A percentile compares a stretch with the other conserved stretches of the same genome.
Evolutionary conservation across 2,329 filamentous ascomycete genomes (phyloP).

Genomic region (Cladosporium phlei): DNA sequence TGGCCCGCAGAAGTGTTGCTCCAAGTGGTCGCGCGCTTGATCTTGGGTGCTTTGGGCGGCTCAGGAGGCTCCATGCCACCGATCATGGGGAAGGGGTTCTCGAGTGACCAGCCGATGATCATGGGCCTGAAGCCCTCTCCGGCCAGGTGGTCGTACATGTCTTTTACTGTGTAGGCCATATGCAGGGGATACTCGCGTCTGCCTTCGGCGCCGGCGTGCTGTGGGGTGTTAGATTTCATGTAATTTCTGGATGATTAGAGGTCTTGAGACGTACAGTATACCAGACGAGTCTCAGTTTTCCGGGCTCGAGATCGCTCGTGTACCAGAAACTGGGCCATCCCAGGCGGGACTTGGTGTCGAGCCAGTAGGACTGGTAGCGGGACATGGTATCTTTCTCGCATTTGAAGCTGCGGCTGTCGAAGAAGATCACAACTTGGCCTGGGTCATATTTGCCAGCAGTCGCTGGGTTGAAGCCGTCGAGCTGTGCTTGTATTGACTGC

Average conservation of each 20-base stretch:
- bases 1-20: slow-evolving; percentile 27
- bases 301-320: slow-evolving; percentile 25
- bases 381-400: slow-evolving; percentile 25
- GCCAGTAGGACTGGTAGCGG: slow-evolving; percentile 23
- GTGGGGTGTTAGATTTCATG: background rate
- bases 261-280: slow-evolving; percentile 23
- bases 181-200: slow-evolving; percentile 28
- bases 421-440: slow-evolving; percentile 30
- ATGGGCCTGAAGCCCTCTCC: slow-evolving; percentile 29
- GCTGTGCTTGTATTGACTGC: slow-evolving; percentile 14
- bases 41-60: slow-evolving; percentile 21
- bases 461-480: slow-evolving; percentile 24
- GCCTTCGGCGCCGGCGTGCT: slow-evolving; percentile 30
- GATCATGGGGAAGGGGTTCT: slow-evolving; percentile 33
- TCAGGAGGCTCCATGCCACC: slow-evolving; percentile 28
- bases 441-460: slow-evolving; percentile 27
- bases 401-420: slow-evolving; percentile 27
- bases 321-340: slow-evolving; percentile 22
- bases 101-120: slow-evolving; percentile 29
- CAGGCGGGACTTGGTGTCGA: slow-evolving; percentile 23
- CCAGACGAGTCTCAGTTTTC: slow-evolving; percentile 28
- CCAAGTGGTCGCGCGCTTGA: slow-evolving; percentile 23
- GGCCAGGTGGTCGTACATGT: slow-evolving; percentile 31
- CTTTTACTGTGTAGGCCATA: slow-evolving; percentile 27
- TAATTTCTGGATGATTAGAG: no score